Conservation (phyloP, 106 monocot species). For the Vanilla planifolia region DNA sequence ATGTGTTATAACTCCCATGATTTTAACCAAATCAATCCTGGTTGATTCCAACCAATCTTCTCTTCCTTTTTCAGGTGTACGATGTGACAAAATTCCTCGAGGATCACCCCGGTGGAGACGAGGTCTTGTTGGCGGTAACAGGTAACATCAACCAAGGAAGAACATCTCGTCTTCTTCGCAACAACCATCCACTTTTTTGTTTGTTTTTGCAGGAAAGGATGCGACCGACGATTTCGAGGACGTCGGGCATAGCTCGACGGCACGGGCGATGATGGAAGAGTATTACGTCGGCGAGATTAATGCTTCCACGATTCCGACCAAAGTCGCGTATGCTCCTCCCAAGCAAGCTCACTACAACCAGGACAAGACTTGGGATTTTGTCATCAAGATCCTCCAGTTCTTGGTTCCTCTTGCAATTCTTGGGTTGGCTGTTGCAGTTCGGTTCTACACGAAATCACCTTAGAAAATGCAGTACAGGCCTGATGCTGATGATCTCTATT, state of each 20-base stretch:
- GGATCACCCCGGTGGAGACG: constrained; percentile 55
- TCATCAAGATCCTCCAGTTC: constrained; percentile 71
- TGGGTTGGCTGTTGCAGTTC: constrained; percentile 56
- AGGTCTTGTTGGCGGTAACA: constrained; percentile 42
- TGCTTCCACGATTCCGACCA: constrained; percentile 49
- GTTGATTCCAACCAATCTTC: too few species aligned
- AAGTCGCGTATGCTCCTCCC: constrained; percentile 36
- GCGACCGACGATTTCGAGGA: constrained; percentile 80
- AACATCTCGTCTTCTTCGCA: background rate
- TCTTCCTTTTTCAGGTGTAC: constrained; percentile 24
- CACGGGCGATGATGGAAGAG: constrained; percentile 66
- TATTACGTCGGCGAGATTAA: constrained; percentile 66
- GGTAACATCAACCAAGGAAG: constrained; percentile 19
- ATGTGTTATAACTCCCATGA: too few species aligned
- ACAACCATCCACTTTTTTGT: background rate
- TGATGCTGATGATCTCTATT: too few species aligned
- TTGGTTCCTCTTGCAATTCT: constrained; percentile 63
- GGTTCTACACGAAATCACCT: constrained; percentile 63
- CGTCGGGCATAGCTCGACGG: constrained; percentile 66
- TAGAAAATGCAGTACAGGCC: constrained; percentile 7
- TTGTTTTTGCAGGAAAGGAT: constrained; percentile 47
- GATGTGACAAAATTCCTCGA: constrained; percentile 50
- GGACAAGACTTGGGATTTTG: constrained; percentile 63
- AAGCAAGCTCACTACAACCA: constrained; percentile 71
- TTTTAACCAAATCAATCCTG: too few species aligned